Evolutionary conservation across 768 basidiomycete species (phyloP).

Genomic region (Hemileccinum impolitum): DNA sequence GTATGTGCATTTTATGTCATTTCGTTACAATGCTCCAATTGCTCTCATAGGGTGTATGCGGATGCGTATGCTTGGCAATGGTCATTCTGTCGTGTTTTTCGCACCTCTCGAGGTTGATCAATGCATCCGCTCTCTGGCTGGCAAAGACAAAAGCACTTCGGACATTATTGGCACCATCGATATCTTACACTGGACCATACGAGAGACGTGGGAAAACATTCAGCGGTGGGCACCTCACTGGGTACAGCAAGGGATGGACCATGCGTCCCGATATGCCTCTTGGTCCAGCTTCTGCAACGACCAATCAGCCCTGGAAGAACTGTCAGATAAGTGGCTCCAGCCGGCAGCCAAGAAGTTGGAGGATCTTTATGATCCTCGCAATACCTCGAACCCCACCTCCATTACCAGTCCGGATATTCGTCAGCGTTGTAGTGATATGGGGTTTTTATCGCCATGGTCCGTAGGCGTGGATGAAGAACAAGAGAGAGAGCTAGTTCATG

Average conservation of each 20-base stretch:
- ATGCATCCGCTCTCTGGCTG: constrained; percentile 31
- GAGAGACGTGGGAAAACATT: constrained; percentile 40
- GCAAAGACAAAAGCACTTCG: background rate
- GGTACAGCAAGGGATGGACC: constrained; percentile 40
- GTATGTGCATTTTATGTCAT: background rate
- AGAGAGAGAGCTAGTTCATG: background rate
- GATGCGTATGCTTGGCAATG: constrained; percentile 47
- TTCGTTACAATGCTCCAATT: background rate
- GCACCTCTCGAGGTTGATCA: constrained; percentile 43
- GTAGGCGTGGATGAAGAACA: background rate
- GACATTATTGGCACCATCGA: constrained; percentile 25
- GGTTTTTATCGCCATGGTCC: background rate
- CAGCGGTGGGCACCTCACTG: constrained; percentile 38
- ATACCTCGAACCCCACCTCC: constrained; percentile 14
- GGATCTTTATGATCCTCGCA: constrained; percentile 29
- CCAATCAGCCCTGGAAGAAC: background rate
- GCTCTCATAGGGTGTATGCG: constrained; percentile 48
- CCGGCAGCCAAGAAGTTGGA: constrained; percentile 37
- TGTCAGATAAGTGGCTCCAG: constrained; percentile 35
- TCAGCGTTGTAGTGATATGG: background rate
- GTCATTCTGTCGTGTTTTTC: constrained; percentile 47
- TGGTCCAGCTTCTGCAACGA: constrained; percentile 16
- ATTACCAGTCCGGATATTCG: background rate
- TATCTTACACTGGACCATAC: constrained; percentile 45
- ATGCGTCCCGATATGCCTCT: constrained; percentile 23